These are phyloP conservation scores for Aspergillus aculeatus DNA, from an alignment of 2,329 filamentous ascomycete species.

Conservation along the genomic window DNA sequence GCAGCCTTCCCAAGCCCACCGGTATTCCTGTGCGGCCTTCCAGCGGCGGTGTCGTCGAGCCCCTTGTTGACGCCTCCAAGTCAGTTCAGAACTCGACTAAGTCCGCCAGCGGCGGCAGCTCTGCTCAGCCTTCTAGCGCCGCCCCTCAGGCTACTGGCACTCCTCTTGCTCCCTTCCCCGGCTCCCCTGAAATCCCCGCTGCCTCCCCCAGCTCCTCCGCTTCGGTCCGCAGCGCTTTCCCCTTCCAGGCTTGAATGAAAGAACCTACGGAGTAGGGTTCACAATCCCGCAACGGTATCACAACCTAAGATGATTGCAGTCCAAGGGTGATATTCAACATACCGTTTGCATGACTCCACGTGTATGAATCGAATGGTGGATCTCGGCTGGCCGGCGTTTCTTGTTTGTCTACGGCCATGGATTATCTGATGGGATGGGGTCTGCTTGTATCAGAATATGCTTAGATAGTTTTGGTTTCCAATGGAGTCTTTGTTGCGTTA, in stretches of 20 bases:
- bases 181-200: neutral
- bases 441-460: neutral
- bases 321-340: neutral
- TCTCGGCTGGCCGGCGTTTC: neutral
- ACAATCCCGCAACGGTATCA: neutral
- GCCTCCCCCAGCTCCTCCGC: neutral
- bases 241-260: neutral
- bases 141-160: neutral
- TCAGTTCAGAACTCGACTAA: neutral
- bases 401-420: too few relatives aligned
- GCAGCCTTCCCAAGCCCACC: neutral
- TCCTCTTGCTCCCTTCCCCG: neutral
- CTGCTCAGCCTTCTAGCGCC: neutral
- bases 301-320: neutral
- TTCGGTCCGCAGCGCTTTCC: neutral
- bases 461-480: neutral
- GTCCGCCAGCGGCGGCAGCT: neutral
- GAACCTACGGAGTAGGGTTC: neutral
- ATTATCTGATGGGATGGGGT: neutral
- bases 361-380: neutral
- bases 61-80: neutral
- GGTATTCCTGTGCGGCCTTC: neutral
- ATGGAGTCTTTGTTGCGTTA: neutral
- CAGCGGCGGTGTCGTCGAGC: neutral
- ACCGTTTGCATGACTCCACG: neutral